These are phyloP conservation scores for Epichloe coenophiala DNA, from an alignment of 2,329 filamentous ascomycete genomes.

Conservation along the genomic window DNA sequence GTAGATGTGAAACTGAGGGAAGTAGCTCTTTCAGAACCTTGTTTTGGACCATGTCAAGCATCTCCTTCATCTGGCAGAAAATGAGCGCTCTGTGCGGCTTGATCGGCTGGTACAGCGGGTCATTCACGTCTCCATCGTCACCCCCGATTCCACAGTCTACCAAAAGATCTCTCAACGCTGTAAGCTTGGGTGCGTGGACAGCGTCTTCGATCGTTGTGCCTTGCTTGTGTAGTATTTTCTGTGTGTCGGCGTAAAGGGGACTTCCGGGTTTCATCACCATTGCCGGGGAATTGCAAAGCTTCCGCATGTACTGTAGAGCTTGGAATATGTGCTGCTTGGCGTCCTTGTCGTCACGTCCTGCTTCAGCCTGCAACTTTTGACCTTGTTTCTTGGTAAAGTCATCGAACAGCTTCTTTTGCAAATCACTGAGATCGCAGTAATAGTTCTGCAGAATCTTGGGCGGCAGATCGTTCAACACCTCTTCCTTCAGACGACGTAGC, in stretches of 20 bases:
- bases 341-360: constrained; percentile 74
- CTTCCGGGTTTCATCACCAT: constrained; percentile 92
- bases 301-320: constrained; percentile 97
- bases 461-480: constrained; percentile 88
- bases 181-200: constrained; percentile 81
- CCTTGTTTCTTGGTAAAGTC: constrained; percentile 92
- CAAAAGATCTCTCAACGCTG: constrained; percentile 78
- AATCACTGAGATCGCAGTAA: constrained; percentile 91
- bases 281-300: constrained; percentile 94
- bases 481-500: constrained; percentile 89
- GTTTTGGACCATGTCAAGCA: constrained; percentile 97
- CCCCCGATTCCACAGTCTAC: constrained; percentile 96
- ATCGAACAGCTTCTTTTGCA: constrained; percentile 90
- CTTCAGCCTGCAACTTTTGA: constrained; percentile 73
- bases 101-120: constrained; percentile 63
- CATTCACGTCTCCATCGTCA: constrained; percentile 46
- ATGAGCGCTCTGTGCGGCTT: constrained; percentile 91
- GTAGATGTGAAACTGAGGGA: constrained; percentile 83
- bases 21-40: constrained; percentile 82
- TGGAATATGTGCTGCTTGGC: constrained; percentile 99
- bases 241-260: constrained; percentile 78
- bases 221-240: constrained; percentile 63
- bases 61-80: constrained; percentile 99
- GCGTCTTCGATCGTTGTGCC: constrained; percentile 75
- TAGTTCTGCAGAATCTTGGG: constrained; percentile 99